These are phyloP conservation scores for Uronychia binucleata DNA, from an alignment of 73 alveolate species.

Conservation along the genomic window DNA sequence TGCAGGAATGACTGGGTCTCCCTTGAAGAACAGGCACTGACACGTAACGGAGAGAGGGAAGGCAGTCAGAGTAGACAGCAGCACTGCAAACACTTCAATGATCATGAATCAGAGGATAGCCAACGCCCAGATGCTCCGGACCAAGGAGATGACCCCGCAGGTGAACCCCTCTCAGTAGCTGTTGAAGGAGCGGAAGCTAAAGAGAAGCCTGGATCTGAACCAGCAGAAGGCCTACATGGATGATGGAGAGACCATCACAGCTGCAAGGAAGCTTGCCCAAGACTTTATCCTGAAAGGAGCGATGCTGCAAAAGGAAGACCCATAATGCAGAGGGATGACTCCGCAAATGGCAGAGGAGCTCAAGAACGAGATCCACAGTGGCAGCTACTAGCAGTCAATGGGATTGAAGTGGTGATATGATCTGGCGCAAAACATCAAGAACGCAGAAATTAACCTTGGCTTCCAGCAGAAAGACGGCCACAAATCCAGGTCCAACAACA, in stretches of 20 bases:
- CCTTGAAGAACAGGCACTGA: too few relatives aligned
- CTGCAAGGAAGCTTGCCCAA: background rate
- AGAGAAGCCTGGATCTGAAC: background rate
- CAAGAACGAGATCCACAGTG: too few relatives aligned
- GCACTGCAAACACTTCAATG: background rate
- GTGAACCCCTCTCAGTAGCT: background rate
- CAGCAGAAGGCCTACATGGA: background rate
- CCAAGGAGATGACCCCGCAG: background rate
- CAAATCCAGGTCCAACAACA: background rate
- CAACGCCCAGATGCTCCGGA: background rate
- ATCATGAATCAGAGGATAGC: background rate
- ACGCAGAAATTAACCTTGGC: too few relatives aligned
- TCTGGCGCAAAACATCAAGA: too few relatives aligned
- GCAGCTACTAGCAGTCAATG: too few relatives aligned
- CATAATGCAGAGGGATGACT: background rate
- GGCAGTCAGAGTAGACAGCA: background rate
- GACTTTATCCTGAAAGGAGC: background rate
- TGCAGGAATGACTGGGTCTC: too few relatives aligned
- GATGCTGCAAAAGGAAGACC: background rate
- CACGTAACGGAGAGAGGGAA: background rate
- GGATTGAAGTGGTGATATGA: too few relatives aligned
- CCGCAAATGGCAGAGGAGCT: background rate
- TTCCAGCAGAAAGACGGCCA: too few relatives aligned
- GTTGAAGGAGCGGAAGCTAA: background rate
- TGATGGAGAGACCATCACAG: background rate